phyloP scores from a whole-genome alignment of 2,329 filamentous ascomycete genomes.

The Amesomyces nigricolor region DNA sequence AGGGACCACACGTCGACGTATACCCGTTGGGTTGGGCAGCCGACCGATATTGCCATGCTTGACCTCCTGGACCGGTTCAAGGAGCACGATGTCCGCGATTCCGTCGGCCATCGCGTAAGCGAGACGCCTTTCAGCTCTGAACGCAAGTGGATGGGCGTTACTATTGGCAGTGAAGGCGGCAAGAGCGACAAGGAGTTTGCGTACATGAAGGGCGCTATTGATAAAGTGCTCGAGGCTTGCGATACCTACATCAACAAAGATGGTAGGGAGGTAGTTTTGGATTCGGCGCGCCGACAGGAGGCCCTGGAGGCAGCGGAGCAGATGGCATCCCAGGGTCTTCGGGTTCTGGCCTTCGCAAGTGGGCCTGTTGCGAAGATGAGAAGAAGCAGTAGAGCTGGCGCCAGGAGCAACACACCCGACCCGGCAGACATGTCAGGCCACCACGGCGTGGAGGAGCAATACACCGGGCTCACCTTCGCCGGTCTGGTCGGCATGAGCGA shows the following conservation, averaged over 20 bases:
- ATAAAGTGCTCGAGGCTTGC: conserved; percentile 78
- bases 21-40: conserved; percentile 93
- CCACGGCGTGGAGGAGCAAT: conserved; percentile 61
- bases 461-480: conserved; percentile 79
- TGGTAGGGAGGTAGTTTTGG: conserved; percentile 79
- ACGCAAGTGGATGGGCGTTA: conserved; percentile 98
- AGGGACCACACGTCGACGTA: conserved; percentile 57
- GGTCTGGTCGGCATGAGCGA: conserved; percentile 97
- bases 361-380: conserved; percentile 55
- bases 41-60: conserved; percentile 94
- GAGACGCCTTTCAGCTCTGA: conserved; percentile 97
- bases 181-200: conserved; percentile 68
- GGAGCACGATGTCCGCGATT: conserved; percentile 85
- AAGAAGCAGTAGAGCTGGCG: conserved; percentile 36
- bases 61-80: conserved; percentile 87
- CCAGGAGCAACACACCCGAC: conserved; percentile 50
- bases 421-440: conserved; percentile 35
- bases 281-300: conserved; percentile 67
- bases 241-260: conserved; percentile 86
- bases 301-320: conserved; percentile 73
- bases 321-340: conserved; percentile 84
- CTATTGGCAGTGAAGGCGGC: conserved; percentile 59
- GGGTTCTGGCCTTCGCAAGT: conserved; percentile 90
- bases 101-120: conserved; percentile 71
- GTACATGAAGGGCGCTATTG: conserved; percentile 93